Evolutionary conservation across 2,329 filamentous ascomycete genomes (phyloP), one percentile per base, ranked within the genome.

Genomic region (Arthrinium phaeospermum): DNA sequence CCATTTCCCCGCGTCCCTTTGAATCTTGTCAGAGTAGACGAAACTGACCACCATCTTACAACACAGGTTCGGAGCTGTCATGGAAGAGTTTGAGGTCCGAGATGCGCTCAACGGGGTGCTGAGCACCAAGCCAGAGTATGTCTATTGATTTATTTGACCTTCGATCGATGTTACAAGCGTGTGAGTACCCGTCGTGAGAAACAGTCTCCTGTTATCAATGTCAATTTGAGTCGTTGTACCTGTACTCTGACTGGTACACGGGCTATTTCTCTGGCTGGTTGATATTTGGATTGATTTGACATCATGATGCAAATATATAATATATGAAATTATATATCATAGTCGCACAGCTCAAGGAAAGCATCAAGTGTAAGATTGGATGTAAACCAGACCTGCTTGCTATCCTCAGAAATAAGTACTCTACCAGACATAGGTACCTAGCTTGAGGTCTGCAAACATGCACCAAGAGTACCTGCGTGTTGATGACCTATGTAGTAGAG

Each of bases 41-140:
- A 2, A 24, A 72, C 73, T 76, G 73, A 79, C 45, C 4, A 3
- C 47, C 3, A 4, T n/a, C 13, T n/a, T 13, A 34, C 34, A 44
- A 22, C 34, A 44, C 75, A 91, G 89, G 22, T 91, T 91, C 74
- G 90, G 90, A 41, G 90, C 90, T 24, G 90, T 91, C 4, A 86
- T 91, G 84, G 90, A 91, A 76, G 89, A 91, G 76, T 91, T 91
- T 76, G 92, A 94, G 82, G 89, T 94, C 49, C 86, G 89, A 69
- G 95, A 98, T 83, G 94, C 94, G 30, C 82, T 98, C 71, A 92
- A 92, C 78, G 91, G 87, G 49, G 87, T 94, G 34, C 86, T 94
- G 75, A 91, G 89, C 12, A 87, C 86, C 37, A 92, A 91, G 82
- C 80, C 81, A 3, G 84, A 86, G 71, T 74, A 64, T 77, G 57